Conservation (phyloP, 768 basidiomycete genomes). For the Lyophyllum decastes region DNA sequence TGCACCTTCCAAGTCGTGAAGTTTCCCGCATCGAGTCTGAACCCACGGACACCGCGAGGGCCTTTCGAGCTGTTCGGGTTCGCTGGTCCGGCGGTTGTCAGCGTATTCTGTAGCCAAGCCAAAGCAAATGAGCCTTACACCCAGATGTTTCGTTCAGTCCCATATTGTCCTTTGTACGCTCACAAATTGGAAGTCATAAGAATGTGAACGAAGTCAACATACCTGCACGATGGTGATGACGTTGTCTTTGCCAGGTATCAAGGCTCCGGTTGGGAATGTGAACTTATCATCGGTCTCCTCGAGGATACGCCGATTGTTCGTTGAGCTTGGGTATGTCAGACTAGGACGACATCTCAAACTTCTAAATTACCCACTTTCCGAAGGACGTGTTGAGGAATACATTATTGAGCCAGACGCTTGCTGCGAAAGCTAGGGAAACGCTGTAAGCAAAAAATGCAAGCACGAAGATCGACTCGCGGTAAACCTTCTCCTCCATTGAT, state of each 20-base stretch:
- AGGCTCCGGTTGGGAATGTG: constrained; percentile 56
- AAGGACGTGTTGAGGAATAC: constrained; percentile 72
- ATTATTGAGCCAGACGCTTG: constrained; percentile 79
- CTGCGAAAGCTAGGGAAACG: constrained; percentile 65
- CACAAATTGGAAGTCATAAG: not conserved
- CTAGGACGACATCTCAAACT: not conserved
- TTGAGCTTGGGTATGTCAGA: constrained; percentile 45
- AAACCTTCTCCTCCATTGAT: constrained; percentile 81
- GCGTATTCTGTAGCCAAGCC: not conserved
- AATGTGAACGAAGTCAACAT: constrained; percentile 7
- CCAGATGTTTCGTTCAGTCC: constrained; percentile 65
- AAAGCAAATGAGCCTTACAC: constrained; percentile 31
- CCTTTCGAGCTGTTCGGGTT: constrained; percentile 61
- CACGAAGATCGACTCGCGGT: constrained; percentile 1
- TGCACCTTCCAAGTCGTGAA: constrained; percentile 73
- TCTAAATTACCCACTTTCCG: constrained; percentile 56
- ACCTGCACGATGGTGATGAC: constrained; percentile 80
- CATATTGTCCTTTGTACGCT: constrained; percentile 67
- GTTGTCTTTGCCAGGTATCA: constrained; percentile 59
- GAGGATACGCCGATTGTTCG: constrained; percentile 59
- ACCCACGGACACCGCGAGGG: constrained; percentile 79
- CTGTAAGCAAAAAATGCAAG: not conserved
- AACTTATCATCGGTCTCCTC: constrained; percentile 73
- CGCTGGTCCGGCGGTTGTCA: constrained; percentile 21
- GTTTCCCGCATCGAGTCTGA: constrained; percentile 61